Base-by-base conservation (phyloP, 202 grass and related monocot species). In the Schoenoplectus triqueter region DNA sequence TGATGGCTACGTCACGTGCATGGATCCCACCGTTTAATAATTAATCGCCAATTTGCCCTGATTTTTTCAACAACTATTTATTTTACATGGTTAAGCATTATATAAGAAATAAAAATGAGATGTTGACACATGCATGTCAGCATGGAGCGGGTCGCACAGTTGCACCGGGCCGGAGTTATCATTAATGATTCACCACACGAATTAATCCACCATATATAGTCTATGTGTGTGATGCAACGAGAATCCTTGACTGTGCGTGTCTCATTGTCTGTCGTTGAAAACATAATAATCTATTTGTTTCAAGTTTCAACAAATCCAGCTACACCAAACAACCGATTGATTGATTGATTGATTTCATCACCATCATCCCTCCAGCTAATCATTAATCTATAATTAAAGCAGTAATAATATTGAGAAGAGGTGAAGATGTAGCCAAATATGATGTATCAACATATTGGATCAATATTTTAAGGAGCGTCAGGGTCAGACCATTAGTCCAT, bases 321-420 rank as follows among this genome's bases (percentile, higher is more conserved):
- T 60, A 19, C 42, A 49, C 69, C 20, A n/a, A 54, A 77, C 52
- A 15, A 52, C 21, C 7, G 31, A 59, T 60, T 42, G 52, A 15
- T 78, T 42, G 46, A 51, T 73, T 72, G 8, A 31, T 39, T 69
- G 6, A 18, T 10, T 73, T 20, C 10, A 50, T 21, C 18, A 15
- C 13, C 17, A 51, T 69, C 54, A 39, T 69, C 42, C 18, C 48
- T 47, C 4, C 20, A 67, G 1, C 64, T 54, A 83, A 83, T 83
- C 20, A 83, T 83, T 68, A 68, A 83, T 47, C 19, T 31, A 83
- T 69, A 83, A 83, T 83, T 55, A 54, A 54, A n/a, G 44, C 44
- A 82, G n/a, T 4, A 62, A 66, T 69, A 15, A 82, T 82, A 82
- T 50, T 54, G 3, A 59, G 56, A 59, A 31, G 31, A 31, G 31